These are phyloP conservation scores for Eucalyptus pauciflora DNA, from an alignment of 345 rosid genomes.

Conservation along the genomic window DNA sequence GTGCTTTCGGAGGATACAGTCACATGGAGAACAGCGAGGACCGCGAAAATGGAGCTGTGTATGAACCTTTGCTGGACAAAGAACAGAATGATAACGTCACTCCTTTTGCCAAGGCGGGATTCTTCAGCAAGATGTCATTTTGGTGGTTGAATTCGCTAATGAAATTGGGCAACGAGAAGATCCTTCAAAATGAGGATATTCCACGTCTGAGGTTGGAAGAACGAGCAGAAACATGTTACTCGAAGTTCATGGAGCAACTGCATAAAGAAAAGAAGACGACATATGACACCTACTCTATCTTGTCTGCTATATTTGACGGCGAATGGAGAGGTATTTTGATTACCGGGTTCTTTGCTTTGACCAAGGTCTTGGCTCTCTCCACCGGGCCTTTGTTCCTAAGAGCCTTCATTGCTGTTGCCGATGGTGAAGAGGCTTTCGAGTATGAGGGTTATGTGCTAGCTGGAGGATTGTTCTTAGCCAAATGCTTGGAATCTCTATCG, in stretches of 20 bases:
- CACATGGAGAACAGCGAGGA: neutral
- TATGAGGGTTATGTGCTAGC: conserved; percentile 24
- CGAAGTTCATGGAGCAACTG: conserved; percentile 5
- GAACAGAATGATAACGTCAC: conserved; percentile 7
- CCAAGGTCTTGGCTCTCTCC: conserved; percentile 25
- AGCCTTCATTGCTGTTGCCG: conserved; percentile 29
- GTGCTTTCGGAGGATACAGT: neutral
- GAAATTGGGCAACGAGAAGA: conserved; percentile 28
- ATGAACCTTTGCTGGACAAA: conserved; percentile 20
- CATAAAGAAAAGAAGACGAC: conserved; percentile 7
- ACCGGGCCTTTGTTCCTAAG: conserved; percentile 34
- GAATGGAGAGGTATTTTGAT: conserved; percentile 22
- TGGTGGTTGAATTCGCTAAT: conserved; percentile 53
- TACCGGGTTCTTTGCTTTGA: conserved; percentile 36
- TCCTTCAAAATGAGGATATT: conserved; percentile 28
- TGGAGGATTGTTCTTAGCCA: conserved; percentile 12
- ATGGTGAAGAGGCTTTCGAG: conserved; percentile 10
- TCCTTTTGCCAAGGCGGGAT: conserved; percentile 29
- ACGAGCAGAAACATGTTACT: conserved; percentile 28
- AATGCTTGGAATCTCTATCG: conserved; percentile 36
- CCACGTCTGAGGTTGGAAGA: conserved; percentile 21
- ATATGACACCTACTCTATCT: conserved; percentile 2
- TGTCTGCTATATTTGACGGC: conserved; percentile 10
- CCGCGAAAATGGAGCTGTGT: neutral
- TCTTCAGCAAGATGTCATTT: conserved; percentile 27